phyloP scores from a whole-genome alignment of 2,329 filamentous ascomycete genomes.

The Fusarium succisae region DNA sequence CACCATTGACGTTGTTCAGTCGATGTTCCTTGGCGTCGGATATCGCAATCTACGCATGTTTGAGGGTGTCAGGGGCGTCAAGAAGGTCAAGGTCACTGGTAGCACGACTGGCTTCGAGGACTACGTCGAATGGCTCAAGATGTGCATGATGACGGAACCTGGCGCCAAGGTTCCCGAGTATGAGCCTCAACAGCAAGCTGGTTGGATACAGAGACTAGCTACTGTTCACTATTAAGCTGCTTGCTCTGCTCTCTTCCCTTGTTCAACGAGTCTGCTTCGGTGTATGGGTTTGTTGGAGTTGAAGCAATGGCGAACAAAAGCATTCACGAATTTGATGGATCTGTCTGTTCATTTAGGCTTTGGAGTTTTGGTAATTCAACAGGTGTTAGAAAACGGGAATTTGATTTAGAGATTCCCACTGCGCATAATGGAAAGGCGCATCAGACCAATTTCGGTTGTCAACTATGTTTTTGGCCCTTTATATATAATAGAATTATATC shows the following conservation, averaged over 20 bases:
- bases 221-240: slow-evolving; percentile 33
- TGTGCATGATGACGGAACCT: slow-evolving; percentile 47
- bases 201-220: slow-evolving; percentile 39
- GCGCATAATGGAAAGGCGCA: background rate
- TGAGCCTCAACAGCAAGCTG: slow-evolving; percentile 26
- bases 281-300: background rate
- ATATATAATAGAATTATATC: background rate
- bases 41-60: slow-evolving; percentile 52
- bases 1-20: slow-evolving; percentile 52
- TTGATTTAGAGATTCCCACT: slow-evolving; percentile 5
- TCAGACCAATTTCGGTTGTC: background rate
- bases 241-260: background rate
- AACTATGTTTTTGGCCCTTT: too few species aligned
- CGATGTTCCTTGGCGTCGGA: slow-evolving; percentile 51
- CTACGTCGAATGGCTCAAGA: slow-evolving; percentile 54
- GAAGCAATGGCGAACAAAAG: slow-evolving; percentile 10
- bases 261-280: background rate
- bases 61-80: slow-evolving; percentile 55
- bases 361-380: slow-evolving; percentile 16
- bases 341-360: slow-evolving; percentile 1
- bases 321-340: slow-evolving; percentile 21
- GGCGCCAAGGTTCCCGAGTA: slow-evolving; percentile 35
- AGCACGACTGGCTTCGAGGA: slow-evolving; percentile 53
- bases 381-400: slow-evolving; percentile 10
- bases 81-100: slow-evolving; percentile 48